Evolutionary conservation across 1,284 basidiomycete genomes (phyloP).

Genomic region (Grifola frondosa): DNA sequence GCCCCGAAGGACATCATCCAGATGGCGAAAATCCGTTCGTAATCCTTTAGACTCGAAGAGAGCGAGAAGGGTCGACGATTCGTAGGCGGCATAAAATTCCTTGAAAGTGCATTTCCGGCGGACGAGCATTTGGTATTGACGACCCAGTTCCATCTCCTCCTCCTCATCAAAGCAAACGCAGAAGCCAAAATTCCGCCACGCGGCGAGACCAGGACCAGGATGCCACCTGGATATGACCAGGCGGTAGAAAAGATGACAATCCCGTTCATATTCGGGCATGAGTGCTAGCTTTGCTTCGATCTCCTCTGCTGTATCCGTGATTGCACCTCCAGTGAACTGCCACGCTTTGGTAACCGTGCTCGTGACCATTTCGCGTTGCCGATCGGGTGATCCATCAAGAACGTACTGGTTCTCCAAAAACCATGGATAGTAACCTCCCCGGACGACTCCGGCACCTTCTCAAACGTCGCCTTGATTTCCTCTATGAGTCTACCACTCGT

Average conservation of each 20-base stretch:
- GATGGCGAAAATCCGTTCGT: conserved; percentile 8
- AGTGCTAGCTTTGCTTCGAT: conserved; percentile 1
- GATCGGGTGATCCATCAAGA: conserved; percentile 18
- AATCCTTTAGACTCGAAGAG: conserved; percentile 25
- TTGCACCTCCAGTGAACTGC: conserved; percentile 10
- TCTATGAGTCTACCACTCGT: conserved; percentile 30
- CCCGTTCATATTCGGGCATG: conserved; percentile 10
- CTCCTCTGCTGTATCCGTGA: conserved; percentile 2
- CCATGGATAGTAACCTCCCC: conserved; percentile 32
- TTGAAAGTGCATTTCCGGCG: conserved; percentile 32
- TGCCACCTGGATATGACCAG: conserved; percentile 11
- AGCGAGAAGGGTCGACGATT: conserved; percentile 18
- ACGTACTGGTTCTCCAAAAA: conserved; percentile 35
- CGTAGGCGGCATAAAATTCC: conserved; percentile 32
- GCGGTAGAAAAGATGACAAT: conserved; percentile 16
- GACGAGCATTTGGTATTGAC: conserved; percentile 28
- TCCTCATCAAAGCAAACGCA: conserved; percentile 23
- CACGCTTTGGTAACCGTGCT: background rate
- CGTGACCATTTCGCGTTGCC: background rate
- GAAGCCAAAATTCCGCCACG: conserved; percentile 32
- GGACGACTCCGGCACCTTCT: conserved; percentile 21
- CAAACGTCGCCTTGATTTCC: conserved; percentile 34
- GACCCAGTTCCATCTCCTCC: conserved; percentile 16
- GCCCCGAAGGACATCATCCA: conserved; percentile 30
- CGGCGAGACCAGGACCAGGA: conserved; percentile 15